Evolutionary conservation across 176 grass and related monocot species (phyloP).

Genomic region (Phyllostachys edulis): DNA sequence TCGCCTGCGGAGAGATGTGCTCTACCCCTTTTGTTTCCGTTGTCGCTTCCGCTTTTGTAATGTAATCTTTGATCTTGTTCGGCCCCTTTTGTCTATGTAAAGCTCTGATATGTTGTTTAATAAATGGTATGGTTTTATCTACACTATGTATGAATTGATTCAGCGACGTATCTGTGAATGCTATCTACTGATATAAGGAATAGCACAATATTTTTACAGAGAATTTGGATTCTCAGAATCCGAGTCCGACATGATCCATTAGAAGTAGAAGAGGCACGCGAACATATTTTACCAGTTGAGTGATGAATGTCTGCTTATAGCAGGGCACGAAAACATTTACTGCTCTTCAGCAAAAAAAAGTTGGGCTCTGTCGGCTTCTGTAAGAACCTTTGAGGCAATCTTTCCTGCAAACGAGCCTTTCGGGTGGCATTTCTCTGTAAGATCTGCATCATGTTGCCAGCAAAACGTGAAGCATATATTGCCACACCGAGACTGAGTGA

Average conservation of each 20-base stretch:
- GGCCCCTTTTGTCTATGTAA: too few relatives aligned
- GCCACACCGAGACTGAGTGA: constrained; percentile 70
- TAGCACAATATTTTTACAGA: too few relatives aligned
- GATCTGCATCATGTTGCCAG: constrained; percentile 69
- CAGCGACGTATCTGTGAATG: too few relatives aligned
- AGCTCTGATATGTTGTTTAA: too few relatives aligned
- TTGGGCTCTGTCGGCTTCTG: constrained; percentile 89
- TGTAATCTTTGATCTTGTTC: too few relatives aligned
- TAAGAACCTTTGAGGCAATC: constrained; percentile 60
- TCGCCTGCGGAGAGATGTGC: too few relatives aligned
- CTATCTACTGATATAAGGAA: too few relatives aligned
- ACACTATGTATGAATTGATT: too few relatives aligned
- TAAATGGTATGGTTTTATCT: too few relatives aligned
- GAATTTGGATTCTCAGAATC: too few relatives aligned
- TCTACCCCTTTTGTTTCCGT: too few relatives aligned
- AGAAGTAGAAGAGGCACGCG: background rate
- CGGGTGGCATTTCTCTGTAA: constrained; percentile 59
- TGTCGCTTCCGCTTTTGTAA: too few relatives aligned
- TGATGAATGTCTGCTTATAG: constrained; percentile 12
- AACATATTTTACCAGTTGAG: background rate
- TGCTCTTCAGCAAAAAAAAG: constrained; percentile 68
- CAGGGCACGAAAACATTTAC: constrained; percentile 6
- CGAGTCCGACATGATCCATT: background rate
- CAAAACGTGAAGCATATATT: constrained; percentile 81
- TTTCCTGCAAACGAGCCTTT: constrained; percentile 78